Conservation (phyloP, 352 stramenopile species). For the Aphanomyces astaci region DNA sequence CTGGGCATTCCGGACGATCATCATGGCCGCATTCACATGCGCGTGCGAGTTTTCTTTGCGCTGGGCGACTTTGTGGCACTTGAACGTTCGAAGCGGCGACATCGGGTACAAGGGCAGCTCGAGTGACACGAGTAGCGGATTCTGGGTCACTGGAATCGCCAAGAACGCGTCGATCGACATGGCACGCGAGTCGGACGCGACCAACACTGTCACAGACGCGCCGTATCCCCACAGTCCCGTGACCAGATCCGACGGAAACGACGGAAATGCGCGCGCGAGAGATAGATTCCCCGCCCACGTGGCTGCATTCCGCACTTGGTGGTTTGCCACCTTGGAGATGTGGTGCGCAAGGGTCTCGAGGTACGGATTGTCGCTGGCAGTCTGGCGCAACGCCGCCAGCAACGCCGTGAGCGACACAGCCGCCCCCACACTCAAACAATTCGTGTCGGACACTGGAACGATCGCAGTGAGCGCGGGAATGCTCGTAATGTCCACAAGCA, state of each 20-base stretch:
- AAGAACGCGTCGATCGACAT: slow-evolving; percentile 29
- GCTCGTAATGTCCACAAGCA: slow-evolving; percentile 36
- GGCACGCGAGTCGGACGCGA: too few relatives aligned
- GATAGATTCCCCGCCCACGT: slow-evolving; percentile 35
- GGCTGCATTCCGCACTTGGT: slow-evolving; percentile 46
- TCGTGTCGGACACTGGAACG: slow-evolving; percentile 2
- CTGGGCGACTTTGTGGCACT: slow-evolving; percentile 47
- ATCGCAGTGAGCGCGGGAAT: slow-evolving; percentile 30
- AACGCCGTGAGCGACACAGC: slow-evolving; percentile 28
- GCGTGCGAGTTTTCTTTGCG: slow-evolving; percentile 47
- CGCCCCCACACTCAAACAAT: slow-evolving; percentile 24
- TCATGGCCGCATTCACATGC: slow-evolving; percentile 46
- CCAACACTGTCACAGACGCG: slow-evolving; percentile 29
- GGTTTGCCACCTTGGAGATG: slow-evolving; percentile 42
- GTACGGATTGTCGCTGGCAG: slow-evolving; percentile 9
- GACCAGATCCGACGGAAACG: slow-evolving; percentile 48
- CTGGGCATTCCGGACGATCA: slow-evolving; percentile 19
- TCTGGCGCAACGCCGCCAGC: slow-evolving; percentile 22
- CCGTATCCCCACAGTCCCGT: slow-evolving; percentile 33
- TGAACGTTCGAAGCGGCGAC: slow-evolving; percentile 10
- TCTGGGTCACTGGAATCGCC: slow-evolving; percentile 22
- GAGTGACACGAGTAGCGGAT: slow-evolving; percentile 31
- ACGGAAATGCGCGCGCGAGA: slow-evolving; percentile 34
- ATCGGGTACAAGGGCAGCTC: slow-evolving; percentile 19
- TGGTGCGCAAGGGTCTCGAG: slow-evolving; percentile 36